These are phyloP conservation scores for Ceratobasidium sp. DNA, from an alignment of 1,284 basidiomycete species.

Conservation along the genomic window DNA sequence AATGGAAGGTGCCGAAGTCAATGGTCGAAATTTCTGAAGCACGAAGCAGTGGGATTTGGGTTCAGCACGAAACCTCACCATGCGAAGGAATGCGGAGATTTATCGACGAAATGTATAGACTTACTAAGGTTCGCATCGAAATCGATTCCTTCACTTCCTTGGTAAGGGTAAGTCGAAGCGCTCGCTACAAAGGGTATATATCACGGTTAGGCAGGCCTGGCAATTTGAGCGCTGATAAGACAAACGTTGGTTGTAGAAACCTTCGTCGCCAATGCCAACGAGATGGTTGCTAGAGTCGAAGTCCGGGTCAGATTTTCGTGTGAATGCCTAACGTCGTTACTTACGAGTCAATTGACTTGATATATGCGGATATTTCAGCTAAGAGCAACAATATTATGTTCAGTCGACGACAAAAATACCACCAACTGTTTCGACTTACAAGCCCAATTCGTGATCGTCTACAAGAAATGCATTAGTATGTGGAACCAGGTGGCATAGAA, in stretches of 20 bases:
- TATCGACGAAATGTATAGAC: neutral
- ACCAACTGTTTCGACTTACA: constrained; percentile 43
- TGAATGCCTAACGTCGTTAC: neutral
- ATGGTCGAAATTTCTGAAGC: constrained; percentile 44
- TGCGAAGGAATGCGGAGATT: neutral
- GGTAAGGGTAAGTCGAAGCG: constrained; percentile 40
- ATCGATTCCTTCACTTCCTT: constrained; percentile 41
- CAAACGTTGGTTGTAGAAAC: constrained; percentile 46
- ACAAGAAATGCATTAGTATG: neutral
- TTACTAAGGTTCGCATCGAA: constrained; percentile 46
- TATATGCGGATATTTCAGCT: constrained; percentile 47
- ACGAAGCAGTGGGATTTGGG: neutral
- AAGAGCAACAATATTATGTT: neutral
- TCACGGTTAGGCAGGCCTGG: no score
- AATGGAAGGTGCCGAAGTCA: constrained; percentile 50
- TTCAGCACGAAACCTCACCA: neutral
- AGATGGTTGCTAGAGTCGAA: constrained; percentile 3
- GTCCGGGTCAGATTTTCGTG: neutral
- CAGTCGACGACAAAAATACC: constrained; percentile 6
- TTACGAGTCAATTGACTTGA: constrained; percentile 49
- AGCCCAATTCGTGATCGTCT: constrained; percentile 49
- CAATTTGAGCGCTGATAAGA: neutral
- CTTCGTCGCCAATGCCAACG: constrained; percentile 49
- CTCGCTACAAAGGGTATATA: constrained; percentile 20
- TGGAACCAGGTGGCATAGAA: neutral